These are phyloP conservation scores for Synchytrium microbalum DNA, from an alignment of 371 early-diverging fungal species.

Conservation along the genomic window DNA sequence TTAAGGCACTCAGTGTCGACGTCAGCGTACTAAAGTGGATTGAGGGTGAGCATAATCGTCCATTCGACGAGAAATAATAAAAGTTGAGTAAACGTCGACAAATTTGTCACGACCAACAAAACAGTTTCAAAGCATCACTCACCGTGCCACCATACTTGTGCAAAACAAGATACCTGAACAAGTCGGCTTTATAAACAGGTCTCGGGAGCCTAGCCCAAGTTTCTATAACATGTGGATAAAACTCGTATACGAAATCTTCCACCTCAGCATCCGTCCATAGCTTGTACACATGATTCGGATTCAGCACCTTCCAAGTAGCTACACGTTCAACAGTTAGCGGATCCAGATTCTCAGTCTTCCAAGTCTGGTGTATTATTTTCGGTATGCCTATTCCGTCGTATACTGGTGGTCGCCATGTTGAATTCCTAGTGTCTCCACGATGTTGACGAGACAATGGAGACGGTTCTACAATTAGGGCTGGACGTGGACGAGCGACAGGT, in stretches of 20 bases:
- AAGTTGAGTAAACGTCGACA: slow-evolving; percentile 4
- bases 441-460: too few species aligned
- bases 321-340: too few species aligned
- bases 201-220: background rate
- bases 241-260: slow-evolving; percentile 1
- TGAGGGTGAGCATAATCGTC: too few species aligned
- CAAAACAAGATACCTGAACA: slow-evolving; percentile 10
- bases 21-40: background rate
- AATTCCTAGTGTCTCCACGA: background rate
- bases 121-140: slow-evolving; percentile 10
- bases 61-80: background rate
- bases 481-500: too few species aligned
- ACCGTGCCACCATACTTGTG: slow-evolving; percentile 10
- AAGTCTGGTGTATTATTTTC: slow-evolving; percentile 10
- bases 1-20: background rate
- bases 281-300: background rate
- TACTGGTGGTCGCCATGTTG: too few species aligned
- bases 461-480: too few species aligned
- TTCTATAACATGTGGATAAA: slow-evolving; percentile 1
- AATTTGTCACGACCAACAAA: slow-evolving; percentile 1
- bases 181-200: slow-evolving; percentile 6
- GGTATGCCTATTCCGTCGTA: too few species aligned
- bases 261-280: slow-evolving; percentile 15
- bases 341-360: too few species aligned
- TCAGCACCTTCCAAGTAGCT: background rate